phyloP scores from a whole-genome alignment of 768 basidiomycete genomes.

The Lyophyllum semitale region DNA sequence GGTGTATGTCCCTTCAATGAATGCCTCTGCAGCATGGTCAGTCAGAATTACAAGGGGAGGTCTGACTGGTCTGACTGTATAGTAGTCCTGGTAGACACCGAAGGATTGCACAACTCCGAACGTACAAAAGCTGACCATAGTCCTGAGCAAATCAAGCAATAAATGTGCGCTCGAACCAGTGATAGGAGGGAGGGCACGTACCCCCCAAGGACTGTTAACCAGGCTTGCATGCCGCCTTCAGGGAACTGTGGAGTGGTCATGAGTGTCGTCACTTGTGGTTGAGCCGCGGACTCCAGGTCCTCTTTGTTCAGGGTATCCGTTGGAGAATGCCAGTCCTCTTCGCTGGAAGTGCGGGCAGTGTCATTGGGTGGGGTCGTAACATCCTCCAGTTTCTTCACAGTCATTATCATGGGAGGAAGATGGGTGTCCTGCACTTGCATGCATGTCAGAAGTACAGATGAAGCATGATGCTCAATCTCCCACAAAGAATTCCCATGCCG shows the following conservation, averaged over 20 bases:
- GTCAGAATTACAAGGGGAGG: neutral
- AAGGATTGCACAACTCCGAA: constrained; percentile 52
- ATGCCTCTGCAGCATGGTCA: constrained; percentile 26
- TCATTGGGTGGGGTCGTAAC: constrained; percentile 5
- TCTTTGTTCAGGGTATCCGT: constrained; percentile 13
- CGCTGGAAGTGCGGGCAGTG: constrained; percentile 6
- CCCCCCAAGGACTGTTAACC: constrained; percentile 51
- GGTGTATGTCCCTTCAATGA: constrained; percentile 39
- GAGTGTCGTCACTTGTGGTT: neutral
- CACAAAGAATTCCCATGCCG: constrained; percentile 20
- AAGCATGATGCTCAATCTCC: constrained; percentile 15
- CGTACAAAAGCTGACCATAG: constrained; percentile 46
- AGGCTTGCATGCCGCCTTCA: constrained; percentile 47
- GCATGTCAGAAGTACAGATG: constrained; percentile 23
- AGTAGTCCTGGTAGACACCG: constrained; percentile 56
- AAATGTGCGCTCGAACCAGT: neutral
- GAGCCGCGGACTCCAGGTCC: constrained; percentile 6
- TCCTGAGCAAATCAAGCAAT: constrained; percentile 22
- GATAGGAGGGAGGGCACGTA: constrained; percentile 23
- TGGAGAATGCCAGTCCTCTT: constrained; percentile 8
- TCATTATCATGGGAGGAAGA: constrained; percentile 19
- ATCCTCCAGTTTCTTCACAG: constrained; percentile 8
- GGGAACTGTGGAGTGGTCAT: constrained; percentile 30
- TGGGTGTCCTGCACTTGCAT: constrained; percentile 12
- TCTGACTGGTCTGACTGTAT: constrained; percentile 33